phyloP scores from a whole-genome alignment of 2,329 filamentous ascomycete species.

The Teratosphaeria zuluensis region DNA sequence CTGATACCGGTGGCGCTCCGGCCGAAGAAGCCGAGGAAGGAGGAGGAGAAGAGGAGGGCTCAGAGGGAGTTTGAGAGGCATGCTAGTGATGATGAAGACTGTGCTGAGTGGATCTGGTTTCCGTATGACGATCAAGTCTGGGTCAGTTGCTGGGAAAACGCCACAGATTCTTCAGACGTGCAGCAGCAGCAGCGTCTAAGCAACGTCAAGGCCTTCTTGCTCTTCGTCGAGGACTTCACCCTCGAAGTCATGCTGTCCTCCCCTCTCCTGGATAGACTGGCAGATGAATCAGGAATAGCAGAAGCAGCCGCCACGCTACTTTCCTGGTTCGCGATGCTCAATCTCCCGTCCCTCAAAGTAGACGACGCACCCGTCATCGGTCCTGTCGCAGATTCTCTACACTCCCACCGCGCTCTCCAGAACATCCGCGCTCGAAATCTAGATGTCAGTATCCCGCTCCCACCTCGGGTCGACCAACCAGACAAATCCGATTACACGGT shows the following conservation, averaged over 20 bases:
- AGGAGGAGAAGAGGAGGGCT: conserved; percentile 26
- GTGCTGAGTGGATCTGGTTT: conserved; percentile 45
- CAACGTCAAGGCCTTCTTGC: conserved; percentile 34
- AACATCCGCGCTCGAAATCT: no score
- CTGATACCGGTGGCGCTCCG: conserved; percentile 28
- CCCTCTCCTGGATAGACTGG: conserved; percentile 14
- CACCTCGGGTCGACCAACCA: conserved; percentile 21
- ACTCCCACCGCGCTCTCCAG: no score
- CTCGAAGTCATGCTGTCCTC: conserved; percentile 22
- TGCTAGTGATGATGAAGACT: conserved; percentile 34
- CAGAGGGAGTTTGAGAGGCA: conserved; percentile 30
- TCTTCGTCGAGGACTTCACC: conserved; percentile 25
- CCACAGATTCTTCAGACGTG: conserved; percentile 15
- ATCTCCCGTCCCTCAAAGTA: conserved; percentile 7
- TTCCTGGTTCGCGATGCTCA: conserved; percentile 28
- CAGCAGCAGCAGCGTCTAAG: conserved; percentile 8
- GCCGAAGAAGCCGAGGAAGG: conserved; percentile 14
- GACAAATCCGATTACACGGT: conserved; percentile 33
- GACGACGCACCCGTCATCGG: no score
- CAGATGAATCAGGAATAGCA: conserved; percentile 23
- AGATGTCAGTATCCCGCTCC: conserved; percentile 23
- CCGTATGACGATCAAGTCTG: conserved; percentile 36
- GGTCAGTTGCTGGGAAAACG: conserved; percentile 40
- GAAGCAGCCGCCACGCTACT: conserved; percentile 17
- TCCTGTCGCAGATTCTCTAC: conserved; percentile 8